Base-by-base conservation (phyloP, 2,329 filamentous ascomycete genomes). In the Sporothrix curviconia region DNA sequence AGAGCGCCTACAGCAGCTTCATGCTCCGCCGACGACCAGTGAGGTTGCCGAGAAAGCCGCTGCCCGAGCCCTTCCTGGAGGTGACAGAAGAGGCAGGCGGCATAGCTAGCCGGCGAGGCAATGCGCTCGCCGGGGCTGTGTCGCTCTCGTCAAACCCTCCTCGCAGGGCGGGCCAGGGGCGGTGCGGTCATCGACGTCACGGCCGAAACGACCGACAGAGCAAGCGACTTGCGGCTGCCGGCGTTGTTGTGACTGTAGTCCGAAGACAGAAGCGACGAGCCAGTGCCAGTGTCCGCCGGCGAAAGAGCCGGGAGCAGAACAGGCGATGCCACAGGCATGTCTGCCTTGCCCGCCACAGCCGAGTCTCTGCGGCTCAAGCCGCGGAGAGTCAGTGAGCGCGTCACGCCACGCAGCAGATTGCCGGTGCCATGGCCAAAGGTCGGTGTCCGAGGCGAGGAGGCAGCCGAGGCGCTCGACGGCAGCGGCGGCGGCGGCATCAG, bases 321-420 rank as follows among this genome's bases (percentile, higher is more conserved):
- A n/a, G n/a, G n/a, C n/a, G n/a, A n/a, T n/a, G n/a, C n/a, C n/a
- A n/a, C n/a, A n/a, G n/a, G n/a, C n/a, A n/a, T n/a, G n/a, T n/a
- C n/a, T n/a, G n/a, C n/a, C n/a, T n/a, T n/a, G n/a, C n/a, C n/a
- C n/a, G n/a, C n/a, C n/a, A n/a, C n/a, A n/a, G n/a, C 36, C 25
- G 72, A 71, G 7, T 78, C 77, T 56, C 74, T 74, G 71, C 80
- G 83, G 61, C 78, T 75, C 74, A 81, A 82, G 65, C 76, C 74
- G 50, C 77, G 76, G 30, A 84, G 70, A 63, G 74, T 81, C 43
- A 83, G 69, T 3, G 79, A 80, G 63, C 78, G 76, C 12, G 71
- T 69, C 14, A 76, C 68, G 30, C 72, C 71, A 65, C 76, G 79
- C 60, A 83, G 74, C 56, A 82, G 71, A 32, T 70, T 70, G 1